Conservation (phyloP, 2,329 filamentous ascomycete genomes). For the Lachnum nothofagi region DNA sequence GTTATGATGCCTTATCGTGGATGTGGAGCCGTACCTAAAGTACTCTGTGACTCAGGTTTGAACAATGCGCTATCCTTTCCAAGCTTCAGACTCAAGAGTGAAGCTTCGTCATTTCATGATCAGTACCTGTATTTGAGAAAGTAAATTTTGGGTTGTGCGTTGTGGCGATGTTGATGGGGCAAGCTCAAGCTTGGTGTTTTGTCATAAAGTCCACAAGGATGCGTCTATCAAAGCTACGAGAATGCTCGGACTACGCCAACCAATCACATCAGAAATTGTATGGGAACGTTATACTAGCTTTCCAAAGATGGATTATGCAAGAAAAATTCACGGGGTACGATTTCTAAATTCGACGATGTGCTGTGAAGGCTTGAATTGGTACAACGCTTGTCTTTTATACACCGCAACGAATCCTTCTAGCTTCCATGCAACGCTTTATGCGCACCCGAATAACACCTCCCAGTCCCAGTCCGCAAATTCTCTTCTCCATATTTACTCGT, state of each 20-base stretch:
- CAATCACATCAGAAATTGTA: background rate
- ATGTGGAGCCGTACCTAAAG: background rate
- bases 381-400: constrained; percentile 29
- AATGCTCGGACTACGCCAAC: constrained; percentile 3
- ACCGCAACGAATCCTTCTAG: constrained; percentile 16
- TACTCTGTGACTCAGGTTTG: too few relatives aligned
- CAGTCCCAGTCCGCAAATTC: background rate
- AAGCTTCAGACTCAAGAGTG: background rate
- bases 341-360: background rate
- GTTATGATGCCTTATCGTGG: constrained; percentile 5
- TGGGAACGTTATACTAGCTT: background rate
- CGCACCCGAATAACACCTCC: background rate
- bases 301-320: background rate
- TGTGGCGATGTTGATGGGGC: constrained; percentile 1
- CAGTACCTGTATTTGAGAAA: too few relatives aligned
- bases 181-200: constrained; percentile 8
- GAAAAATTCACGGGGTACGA: background rate
- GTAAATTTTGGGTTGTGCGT: background rate
- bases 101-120: too few relatives aligned
- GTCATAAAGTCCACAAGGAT: constrained; percentile 7
- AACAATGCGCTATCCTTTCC: too few relatives aligned
- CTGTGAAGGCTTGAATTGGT: constrained; percentile 13
- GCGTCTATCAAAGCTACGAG: constrained; percentile 12
- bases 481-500: constrained; percentile 20
- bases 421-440: constrained; percentile 7